A percentile compares a stretch with the other conserved stretches of the same genome.
Evolutionary conservation across 768 basidiomycete genomes (phyloP).

Genomic region (Boletus sp.): DNA sequence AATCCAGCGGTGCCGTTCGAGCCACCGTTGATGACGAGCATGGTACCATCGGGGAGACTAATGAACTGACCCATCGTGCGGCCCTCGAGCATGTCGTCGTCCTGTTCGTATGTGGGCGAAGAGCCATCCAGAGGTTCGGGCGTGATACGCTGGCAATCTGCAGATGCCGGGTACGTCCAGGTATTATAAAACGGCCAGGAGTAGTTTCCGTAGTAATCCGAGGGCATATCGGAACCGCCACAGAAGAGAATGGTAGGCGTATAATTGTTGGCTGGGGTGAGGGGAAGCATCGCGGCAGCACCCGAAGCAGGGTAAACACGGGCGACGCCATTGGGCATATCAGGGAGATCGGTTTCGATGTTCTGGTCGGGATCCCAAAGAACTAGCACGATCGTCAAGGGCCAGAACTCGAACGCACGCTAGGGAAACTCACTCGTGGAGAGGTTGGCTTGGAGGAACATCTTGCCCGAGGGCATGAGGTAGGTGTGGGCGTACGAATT

Average conservation of each 20-base stretch:
- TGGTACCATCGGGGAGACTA: conserved; percentile 69
- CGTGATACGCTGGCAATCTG: conserved; percentile 77
- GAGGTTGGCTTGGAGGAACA: conserved; percentile 79
- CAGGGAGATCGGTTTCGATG: conserved; percentile 58
- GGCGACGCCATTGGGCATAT: conserved; percentile 69
- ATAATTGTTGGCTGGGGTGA: conserved; percentile 88
- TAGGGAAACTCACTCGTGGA: conserved; percentile 52
- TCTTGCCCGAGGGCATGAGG: conserved; percentile 68
- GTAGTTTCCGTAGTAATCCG: conserved; percentile 73
- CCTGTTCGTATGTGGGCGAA: conserved; percentile 55
- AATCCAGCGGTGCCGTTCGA: conserved; percentile 88
- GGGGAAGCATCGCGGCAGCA: conserved; percentile 84
- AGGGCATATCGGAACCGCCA: conserved; percentile 80
- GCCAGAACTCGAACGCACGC: neutral
- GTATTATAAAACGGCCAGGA: conserved; percentile 69
- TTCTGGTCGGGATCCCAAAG: conserved; percentile 55
- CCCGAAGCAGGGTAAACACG: conserved; percentile 91
- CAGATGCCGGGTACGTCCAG: conserved; percentile 64
- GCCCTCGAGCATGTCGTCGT: conserved; percentile 70
- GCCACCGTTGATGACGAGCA: conserved; percentile 84
- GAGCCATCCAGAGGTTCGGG: conserved; percentile 79
- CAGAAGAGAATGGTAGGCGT: conserved; percentile 85
- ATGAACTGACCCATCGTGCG: conserved; percentile 94
- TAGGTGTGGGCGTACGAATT: conserved; percentile 75
- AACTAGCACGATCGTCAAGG: conserved; percentile 25